These are phyloP conservation scores for Artemisia tridentata DNA, from an alignment of 129 eudicot genomes.

Conservation along the genomic window DNA sequence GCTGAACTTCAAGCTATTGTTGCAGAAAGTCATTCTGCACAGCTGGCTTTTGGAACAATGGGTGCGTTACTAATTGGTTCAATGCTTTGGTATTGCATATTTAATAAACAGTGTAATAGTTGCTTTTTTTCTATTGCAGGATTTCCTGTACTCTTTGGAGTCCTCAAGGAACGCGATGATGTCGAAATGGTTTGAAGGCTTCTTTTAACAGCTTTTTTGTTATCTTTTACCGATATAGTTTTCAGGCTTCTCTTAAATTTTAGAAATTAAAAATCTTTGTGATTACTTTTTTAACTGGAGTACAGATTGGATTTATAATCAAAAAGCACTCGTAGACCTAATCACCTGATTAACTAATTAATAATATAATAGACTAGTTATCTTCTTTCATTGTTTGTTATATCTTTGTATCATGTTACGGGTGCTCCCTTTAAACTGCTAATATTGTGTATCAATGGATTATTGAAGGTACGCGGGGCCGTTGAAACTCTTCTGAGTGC, in stretches of 20 bases:
- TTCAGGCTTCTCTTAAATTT: conserved; percentile 1
- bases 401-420: background rate
- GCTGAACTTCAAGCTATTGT: conserved; percentile 83
- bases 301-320: background rate
- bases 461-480: conserved; percentile 78
- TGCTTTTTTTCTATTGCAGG: conserved; percentile 49
- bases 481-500: conserved; percentile 86
- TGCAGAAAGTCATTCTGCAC: conserved; percentile 79
- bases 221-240: conserved; percentile 9
- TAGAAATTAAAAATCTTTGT: background rate
- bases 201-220: conserved; percentile 10
- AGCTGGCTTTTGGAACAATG: conserved; percentile 91
- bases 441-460: conserved; percentile 22
- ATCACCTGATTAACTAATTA: background rate
- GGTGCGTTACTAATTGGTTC: conserved; percentile 42
- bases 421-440: background rate
- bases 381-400: background rate
- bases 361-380: background rate
- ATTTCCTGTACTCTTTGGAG: conserved; percentile 77
- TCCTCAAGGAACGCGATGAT: conserved; percentile 87
- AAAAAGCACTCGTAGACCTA: background rate
- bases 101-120: conserved; percentile 7
- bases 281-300: background rate
- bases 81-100: background rate
- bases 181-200: conserved; percentile 74